phyloP scores from a whole-genome alignment of 345 rosid species.

The Populus tremula region DNA sequence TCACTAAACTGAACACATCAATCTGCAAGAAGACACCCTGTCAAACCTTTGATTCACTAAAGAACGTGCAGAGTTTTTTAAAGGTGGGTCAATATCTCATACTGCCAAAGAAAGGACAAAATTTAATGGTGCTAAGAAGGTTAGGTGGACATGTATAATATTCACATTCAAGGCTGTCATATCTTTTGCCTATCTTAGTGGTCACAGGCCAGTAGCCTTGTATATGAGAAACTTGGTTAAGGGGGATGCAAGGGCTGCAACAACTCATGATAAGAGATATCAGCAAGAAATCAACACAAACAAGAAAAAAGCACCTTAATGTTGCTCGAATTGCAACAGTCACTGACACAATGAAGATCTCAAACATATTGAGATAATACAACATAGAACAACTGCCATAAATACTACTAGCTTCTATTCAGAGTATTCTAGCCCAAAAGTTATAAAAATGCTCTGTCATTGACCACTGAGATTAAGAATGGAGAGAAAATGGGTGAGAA shows the following conservation, averaged over 20 bases:
- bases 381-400: no score
- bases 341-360: not conserved
- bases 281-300: not conserved
- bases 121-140: not conserved
- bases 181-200: not conserved
- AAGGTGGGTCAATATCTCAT: not conserved
- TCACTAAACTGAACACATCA: not conserved
- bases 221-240: not conserved
- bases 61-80: not conserved
- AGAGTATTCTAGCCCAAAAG: no score
- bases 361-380: no score
- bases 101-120: not conserved
- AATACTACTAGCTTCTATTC: no score
- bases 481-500: no score
- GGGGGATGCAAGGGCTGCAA: not conserved
- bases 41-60: not conserved
- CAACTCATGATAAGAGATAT: not conserved
- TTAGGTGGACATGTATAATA: not conserved
- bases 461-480: no score
- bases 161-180: constrained; percentile 14
- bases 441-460: no score
- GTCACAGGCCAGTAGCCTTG: not conserved
- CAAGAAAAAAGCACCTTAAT: no score
- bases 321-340: not conserved
- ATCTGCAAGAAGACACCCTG: constrained; percentile 21